Evolutionary conservation across 2,329 filamentous ascomycete genomes (phyloP), one percentile per base, ranked within the genome.

Genomic region (Aotearoamyces nothofagi): DNA sequence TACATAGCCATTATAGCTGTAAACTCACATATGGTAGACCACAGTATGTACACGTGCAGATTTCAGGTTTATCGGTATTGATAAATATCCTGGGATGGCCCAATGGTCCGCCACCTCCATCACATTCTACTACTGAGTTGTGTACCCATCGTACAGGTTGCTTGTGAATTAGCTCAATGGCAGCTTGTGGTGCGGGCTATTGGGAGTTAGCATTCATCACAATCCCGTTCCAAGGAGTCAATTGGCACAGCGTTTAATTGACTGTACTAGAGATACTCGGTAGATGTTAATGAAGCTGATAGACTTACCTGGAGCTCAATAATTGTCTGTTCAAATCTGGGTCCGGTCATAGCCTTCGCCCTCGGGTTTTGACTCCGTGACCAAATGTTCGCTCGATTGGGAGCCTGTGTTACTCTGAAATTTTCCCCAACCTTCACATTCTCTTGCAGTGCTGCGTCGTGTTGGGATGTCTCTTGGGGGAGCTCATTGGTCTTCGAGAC

Each of bases 51-150:
- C 90, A 98, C 52, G 64, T 63, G 56, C 72, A 71, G 46, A 98
- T 93, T 63, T 96, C 76, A 24, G 90, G 81, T 66, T 94, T 96
- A 59, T 98, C 90, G 41, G 80, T 77, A 60, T 98, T 98, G 69
- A 98, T 98, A 55, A 84, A 98, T 58, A 98, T 78, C 49, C 72
- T 71, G 27, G 90, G 90, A 55, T 98, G 90, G 24, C 90, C 90
- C 31, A 81, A 61, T 17, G 86, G 78, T 25, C 87, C 90, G 42
- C 86, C 86, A 34, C 87, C 90, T 33, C 90, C 90, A 47, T 96
- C 86, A 52, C 90, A 98, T 24, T 75, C 74, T 29, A 92, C 87
- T 27, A 80, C 57, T 36, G 75, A 70, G 39, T 81, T 69, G 51
- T 93, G 77, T 34, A 77, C 81, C 87, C 90, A 98, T 54, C 72